phyloP scores from a whole-genome alignment of 306 rosid genomes.

The Trifolium subterraneum region DNA sequence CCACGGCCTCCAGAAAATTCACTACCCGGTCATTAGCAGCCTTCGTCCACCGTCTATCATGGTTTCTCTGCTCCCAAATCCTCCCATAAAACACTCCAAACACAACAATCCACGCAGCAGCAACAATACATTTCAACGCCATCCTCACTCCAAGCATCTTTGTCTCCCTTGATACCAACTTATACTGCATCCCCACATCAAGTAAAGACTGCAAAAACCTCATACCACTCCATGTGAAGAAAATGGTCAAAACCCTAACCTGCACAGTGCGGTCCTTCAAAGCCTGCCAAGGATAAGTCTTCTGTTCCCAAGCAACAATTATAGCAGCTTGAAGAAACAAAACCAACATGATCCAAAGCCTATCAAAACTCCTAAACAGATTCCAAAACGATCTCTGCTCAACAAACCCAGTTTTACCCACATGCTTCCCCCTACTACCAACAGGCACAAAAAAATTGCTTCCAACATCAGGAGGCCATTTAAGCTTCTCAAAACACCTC shows the following conservation, averaged over 20 bases:
- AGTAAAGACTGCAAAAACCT: conserved; percentile 81
- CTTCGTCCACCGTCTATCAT: conserved; percentile 65
- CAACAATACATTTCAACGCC: conserved; percentile 74
- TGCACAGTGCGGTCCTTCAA: conserved; percentile 60
- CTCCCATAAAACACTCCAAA: conserved; percentile 74
- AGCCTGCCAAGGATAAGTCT: conserved; percentile 71
- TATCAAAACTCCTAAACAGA: conserved; percentile 81
- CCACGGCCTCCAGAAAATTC: conserved; percentile 66
- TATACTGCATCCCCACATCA: conserved; percentile 79
- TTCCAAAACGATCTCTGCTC: conserved; percentile 97
- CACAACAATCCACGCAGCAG: conserved; percentile 74
- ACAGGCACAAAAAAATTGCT: conserved; percentile 74
- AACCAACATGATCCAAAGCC: conserved; percentile 86
- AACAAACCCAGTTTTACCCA: conserved; percentile 97
- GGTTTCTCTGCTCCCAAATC: conserved; percentile 78
- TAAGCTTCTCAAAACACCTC: conserved; percentile 87
- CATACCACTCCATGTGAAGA: conserved; percentile 86
- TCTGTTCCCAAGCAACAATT: conserved; percentile 82
- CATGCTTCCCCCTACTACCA: conserved; percentile 59
- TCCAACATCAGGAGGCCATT: conserved; percentile 83
- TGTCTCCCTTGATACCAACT: conserved; percentile 88
- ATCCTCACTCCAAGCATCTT: conserved; percentile 73
- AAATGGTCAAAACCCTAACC: conserved; percentile 69
- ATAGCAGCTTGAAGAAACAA: conserved; percentile 88
- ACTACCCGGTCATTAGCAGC: conserved; percentile 63